Evolutionary conservation across 345 rosid genomes (phyloP), one percentile per base, ranked within the genome.

Genomic region (Salix brachista): DNA sequence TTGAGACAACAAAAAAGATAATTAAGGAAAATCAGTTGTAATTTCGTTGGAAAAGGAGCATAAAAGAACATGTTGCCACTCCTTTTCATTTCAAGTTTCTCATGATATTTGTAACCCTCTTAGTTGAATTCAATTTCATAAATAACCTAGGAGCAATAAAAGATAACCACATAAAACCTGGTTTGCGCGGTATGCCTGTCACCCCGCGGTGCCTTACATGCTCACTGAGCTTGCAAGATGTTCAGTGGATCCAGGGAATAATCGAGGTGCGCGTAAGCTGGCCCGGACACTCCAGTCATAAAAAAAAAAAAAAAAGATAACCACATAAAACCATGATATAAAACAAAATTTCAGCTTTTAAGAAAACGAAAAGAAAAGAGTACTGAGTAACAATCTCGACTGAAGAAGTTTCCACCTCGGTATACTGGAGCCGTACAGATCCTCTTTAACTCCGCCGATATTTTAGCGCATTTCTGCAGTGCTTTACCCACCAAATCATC

Each of bases 401-500:
- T 1, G 97, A 85, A 73, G 97, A 88, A 83, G 92, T 79, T 75
- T 92, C 98, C 23, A 96, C 97, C 86, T 93, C 95, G 3, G 98
- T 82, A 71, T 93, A 96, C 10, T 89, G 88, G 91, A 85, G 69
- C 99, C 98, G 65, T 92, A 96, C 12, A 96, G 85, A 85, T 89
- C 97, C 83, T 86, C 79, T 90, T 86, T 34, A 96, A 86, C 78
- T 90, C 97, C 41, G 85, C 81, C 1, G 99, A 93, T 80, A 91
- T 96, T 75, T 87, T 92, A 4, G 94, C 87, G 80, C 99, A 96
- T 79, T 90, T 93, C 78, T 91, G 96, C 84, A 93, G 75, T 32
- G 99, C 96, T 80, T 88, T 90, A 44, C 94, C 97, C 3, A 96
- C 97, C 70, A 93, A 97, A 77, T 93, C 98, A 42, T 86, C 92